Evolutionary conservation across 2,329 filamentous ascomycete genomes (phyloP), one percentile per base, ranked within the genome.

Genomic region (Colletotrichum filicis): DNA sequence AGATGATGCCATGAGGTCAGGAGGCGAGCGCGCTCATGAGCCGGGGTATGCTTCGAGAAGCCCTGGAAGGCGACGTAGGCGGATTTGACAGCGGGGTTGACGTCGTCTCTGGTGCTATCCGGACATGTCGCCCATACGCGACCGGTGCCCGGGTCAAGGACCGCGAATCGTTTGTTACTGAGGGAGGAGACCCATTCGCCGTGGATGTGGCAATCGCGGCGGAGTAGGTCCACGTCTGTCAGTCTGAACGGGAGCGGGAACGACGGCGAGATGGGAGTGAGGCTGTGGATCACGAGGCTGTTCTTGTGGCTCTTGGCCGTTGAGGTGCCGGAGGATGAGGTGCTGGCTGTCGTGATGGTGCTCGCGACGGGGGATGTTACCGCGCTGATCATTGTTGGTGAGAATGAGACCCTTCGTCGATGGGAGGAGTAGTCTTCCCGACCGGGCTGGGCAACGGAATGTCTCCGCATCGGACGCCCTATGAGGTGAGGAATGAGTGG

Each of bases 111-210:
- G 5, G 80, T 79, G 75, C 84, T 87, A 75, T 87, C 83, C 0
- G 88, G 85, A 75, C 86, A 88, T 8, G 84, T 85, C 2, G 86
- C 85, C 87, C 87, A 90, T 3, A 82, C 75, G 58, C 82, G 81
- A 74, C 85, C 85, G 6, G 85, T 86, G 49, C 88, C 88, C 0
- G 88, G 88, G 72, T 90, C 87, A 19, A 88, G 76, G 11, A 90
- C 85, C 72, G 87, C 82, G 73, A 90, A 90, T 0, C 86, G 84
- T 42, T 83, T 81, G 61, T 85, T 85, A 35, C 83, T 85, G 56
- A 83, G 83, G 19, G 88, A 83, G 14, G 81, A 68, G 1, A 86
- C 80, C 82, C 85, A 87, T 76, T 85, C 75, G 64, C 87, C 85
- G 68, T 88, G 82, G 67, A 90, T 80, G 66, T 86, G 86, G 61